Percentiles rank a stretch among this genome's conserved stretches.
Evolutionary conservation across 1,284 basidiomycete genomes (phyloP).

Genomic region (Cutaneotrichosporon cyanovorans): DNA sequence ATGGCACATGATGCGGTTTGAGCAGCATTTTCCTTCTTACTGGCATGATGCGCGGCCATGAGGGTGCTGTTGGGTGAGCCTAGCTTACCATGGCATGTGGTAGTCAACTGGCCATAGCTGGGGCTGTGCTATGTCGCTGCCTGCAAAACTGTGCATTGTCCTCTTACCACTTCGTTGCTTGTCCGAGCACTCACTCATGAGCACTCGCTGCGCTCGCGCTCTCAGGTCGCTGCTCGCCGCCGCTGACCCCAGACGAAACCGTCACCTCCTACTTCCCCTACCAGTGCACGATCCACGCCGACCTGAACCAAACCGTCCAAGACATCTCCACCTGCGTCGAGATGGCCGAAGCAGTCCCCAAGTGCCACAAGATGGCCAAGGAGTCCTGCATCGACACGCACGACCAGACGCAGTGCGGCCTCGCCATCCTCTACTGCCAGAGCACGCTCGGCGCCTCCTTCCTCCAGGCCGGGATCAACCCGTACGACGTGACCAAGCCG

Average conservation of each 20-base stretch:
- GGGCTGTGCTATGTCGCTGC: too few species aligned
- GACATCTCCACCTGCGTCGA: conserved; percentile 34
- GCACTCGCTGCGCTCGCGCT: too few species aligned
- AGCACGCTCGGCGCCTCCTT: conserved; percentile 40
- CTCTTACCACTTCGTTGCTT: too few species aligned
- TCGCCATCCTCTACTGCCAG: conserved; percentile 57
- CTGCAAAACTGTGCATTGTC: too few species aligned
- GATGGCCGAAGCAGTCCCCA: conserved; percentile 42
- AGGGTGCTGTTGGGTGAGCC: too few species aligned
- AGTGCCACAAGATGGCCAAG: conserved; percentile 32
- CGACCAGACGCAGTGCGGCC: conserved; percentile 56
- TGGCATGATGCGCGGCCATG: too few species aligned
- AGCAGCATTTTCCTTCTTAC: too few species aligned
- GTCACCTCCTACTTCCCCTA: conserved; percentile 39
- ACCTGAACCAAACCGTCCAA: conserved; percentile 34
- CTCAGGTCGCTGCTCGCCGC: background rate
- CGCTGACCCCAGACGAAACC: conserved; percentile 4
- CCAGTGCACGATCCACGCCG: conserved; percentile 39
- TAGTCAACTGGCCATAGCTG: too few species aligned
- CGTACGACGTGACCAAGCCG: conserved; percentile 58
- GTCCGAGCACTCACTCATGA: too few species aligned
- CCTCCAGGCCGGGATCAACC: conserved; percentile 38
- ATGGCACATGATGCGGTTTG: too few species aligned
- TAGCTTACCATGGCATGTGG: too few species aligned
- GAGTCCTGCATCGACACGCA: conserved; percentile 35